Evolutionary conservation across 805 yeast species (phyloP).

Genomic region (Ogataea populi-albae): DNA sequence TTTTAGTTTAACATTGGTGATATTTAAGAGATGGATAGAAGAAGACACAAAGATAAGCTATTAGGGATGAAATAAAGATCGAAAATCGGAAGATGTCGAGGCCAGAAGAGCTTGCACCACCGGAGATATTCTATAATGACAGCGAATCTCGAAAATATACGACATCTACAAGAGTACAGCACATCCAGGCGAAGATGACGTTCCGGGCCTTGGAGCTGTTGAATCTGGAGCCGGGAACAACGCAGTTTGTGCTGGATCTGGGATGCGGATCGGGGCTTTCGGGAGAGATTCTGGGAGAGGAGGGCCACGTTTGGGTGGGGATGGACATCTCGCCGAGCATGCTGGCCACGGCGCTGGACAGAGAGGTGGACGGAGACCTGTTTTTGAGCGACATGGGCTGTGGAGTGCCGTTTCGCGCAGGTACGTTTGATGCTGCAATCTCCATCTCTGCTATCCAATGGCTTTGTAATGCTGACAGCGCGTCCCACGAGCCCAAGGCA

Average conservation of each 20-base stretch:
- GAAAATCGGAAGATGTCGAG: slow-evolving; percentile 94
- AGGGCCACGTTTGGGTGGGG: slow-evolving; percentile 93
- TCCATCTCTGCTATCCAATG: slow-evolving; percentile 95
- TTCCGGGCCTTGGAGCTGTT: slow-evolving; percentile 85
- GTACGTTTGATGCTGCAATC: slow-evolving; percentile 94
- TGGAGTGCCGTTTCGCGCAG: slow-evolving; percentile 94
- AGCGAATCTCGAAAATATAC: slow-evolving; percentile 88
- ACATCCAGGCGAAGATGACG: slow-evolving; percentile 97
- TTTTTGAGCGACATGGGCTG: slow-evolving; percentile 89
- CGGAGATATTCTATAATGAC: slow-evolving; percentile 92
- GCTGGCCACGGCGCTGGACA: slow-evolving; percentile 90
- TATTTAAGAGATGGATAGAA: neutral
- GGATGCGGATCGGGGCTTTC: slow-evolving; percentile 98
- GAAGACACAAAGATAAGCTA: no score
- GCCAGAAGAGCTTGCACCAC: slow-evolving; percentile 96
- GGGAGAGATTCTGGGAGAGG: slow-evolving; percentile 91
- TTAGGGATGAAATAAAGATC: no score
- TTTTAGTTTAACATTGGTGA: no score
- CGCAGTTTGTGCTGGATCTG: slow-evolving; percentile 77
- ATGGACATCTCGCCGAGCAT: slow-evolving; percentile 95
- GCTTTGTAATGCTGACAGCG: slow-evolving; percentile 93
- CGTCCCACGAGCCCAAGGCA: slow-evolving; percentile 76
- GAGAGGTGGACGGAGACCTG: slow-evolving; percentile 92
- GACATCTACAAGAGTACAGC: slow-evolving; percentile 92
- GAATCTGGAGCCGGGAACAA: slow-evolving; percentile 60